Evolutionary conservation across 495 filamentous ascomycete species (phyloP).

Genomic region (Aspergillus biplanus): DNA sequence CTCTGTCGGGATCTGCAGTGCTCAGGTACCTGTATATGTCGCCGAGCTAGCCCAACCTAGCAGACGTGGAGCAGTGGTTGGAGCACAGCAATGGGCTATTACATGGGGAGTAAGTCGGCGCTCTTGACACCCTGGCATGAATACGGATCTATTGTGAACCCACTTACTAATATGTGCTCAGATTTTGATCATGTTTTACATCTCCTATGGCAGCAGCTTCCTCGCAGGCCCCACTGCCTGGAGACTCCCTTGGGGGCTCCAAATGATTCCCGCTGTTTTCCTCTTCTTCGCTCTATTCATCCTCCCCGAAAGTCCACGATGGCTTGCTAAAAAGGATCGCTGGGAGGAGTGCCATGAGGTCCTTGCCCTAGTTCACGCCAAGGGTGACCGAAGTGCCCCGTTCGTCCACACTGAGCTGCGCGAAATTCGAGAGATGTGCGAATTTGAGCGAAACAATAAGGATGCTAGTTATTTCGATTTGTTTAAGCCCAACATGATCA

Average conservation of each 20-base stretch:
- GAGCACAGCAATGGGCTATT: conserved; percentile 77
- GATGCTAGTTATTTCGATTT: conserved; percentile 72
- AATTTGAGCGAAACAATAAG: conserved; percentile 66
- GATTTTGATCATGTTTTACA: conserved; percentile 77
- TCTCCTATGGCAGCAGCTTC: conserved; percentile 30
- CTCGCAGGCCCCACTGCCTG: conserved; percentile 58
- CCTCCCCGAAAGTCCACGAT: conserved; percentile 77
- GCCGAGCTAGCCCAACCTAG: conserved; percentile 71
- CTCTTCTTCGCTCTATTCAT: conserved; percentile 66
- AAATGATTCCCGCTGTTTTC: conserved; percentile 70
- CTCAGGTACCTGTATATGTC: conserved; percentile 80
- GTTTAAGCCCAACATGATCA: conserved; percentile 71
- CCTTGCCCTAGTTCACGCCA: conserved; percentile 67
- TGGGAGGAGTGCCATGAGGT: conserved; percentile 74
- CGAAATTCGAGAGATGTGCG: conserved; percentile 70
- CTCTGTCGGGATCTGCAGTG: conserved; percentile 75
- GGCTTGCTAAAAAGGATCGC: conserved; percentile 73
- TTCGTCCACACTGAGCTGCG: conserved; percentile 67
- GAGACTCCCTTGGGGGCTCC: conserved; percentile 76
- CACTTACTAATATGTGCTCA: too few relatives aligned
- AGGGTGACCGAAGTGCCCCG: conserved; percentile 63
- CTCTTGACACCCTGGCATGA: too few relatives aligned
- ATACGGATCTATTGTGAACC: too few relatives aligned
- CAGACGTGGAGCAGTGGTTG: conserved; percentile 71
- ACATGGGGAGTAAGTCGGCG: conserved; percentile 59